Evolutionary conservation across 352 stramenopile species (phyloP), one percentile per base, ranked within the genome.

Genomic region (Stramenopiles sp.): DNA sequence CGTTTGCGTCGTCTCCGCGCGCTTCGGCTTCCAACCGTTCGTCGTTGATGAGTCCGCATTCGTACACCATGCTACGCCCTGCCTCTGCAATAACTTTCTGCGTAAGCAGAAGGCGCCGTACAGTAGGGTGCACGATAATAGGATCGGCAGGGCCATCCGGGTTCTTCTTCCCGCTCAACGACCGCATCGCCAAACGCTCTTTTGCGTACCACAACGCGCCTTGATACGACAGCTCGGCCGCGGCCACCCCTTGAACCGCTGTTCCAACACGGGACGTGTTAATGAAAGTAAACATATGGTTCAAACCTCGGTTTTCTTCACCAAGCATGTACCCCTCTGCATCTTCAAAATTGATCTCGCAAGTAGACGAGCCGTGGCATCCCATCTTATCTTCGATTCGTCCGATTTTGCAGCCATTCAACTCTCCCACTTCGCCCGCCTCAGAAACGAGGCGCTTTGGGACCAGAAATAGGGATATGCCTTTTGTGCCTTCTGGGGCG

Each of bases 351-450:
- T 53, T 53, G 0, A 63, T 63, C 34, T 81, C 78, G 43, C 78
- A 71, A 32, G 75, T 63, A 4, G 75, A 32, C 30, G 73, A 78
- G 33, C 49, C 68, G 33, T 68, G 73, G 68, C 77, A 80, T 1
- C 78, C 78, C 78, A 81, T 81, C 75, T 81, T 81, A 71, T 81
- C 63, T 75, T 81, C 78, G 30, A 81, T 37, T 3, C 78, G 75
- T 4, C 37, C 75, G 3, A 80, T 75, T 18, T 77, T 48, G 73
- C 80, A 63, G 75, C 79, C 79, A 48, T 81, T 81, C 43, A 53
- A 53, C 12, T 53, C 43, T 53, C 43, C 43, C 25, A 53, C 43
- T 53, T 53, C 43, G 1, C n/a, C 25, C 33, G 0, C 32, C 6
- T 76, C 77, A 43, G 80, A 68, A 0, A 37, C 73, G 31, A 80